These are phyloP conservation scores for Lactarius evosmus DNA, from an alignment of 768 basidiomycete genomes.

Conservation along the genomic window DNA sequence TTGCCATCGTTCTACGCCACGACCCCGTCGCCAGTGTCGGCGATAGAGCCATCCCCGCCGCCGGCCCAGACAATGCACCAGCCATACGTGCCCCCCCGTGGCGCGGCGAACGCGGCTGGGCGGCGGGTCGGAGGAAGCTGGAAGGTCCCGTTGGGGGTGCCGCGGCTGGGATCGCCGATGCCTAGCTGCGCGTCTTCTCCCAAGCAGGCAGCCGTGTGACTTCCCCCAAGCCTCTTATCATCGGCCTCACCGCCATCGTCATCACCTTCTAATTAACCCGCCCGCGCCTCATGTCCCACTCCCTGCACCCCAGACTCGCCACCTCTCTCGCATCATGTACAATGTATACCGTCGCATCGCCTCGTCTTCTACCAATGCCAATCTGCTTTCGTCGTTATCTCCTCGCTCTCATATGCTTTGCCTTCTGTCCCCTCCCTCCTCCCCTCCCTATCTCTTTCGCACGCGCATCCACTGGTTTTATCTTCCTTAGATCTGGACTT, in stretches of 20 bases:
- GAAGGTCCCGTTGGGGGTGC: constrained; percentile 14
- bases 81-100: constrained; percentile 13
- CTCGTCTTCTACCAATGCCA: background rate
- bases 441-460: background rate
- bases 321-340: constrained; percentile 8
- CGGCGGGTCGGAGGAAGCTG: constrained; percentile 26
- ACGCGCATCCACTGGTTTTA: constrained; percentile 1
- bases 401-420: constrained; percentile 24
- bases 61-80: background rate
- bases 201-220: constrained; percentile 13
- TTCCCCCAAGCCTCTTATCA: background rate
- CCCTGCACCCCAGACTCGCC: background rate
- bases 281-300: background rate
- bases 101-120: constrained; percentile 11
- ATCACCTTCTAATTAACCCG: background rate
- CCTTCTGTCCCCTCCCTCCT: background rate
- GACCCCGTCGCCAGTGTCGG: constrained; percentile 3
- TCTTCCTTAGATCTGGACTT: constrained; percentile 3
- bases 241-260: background rate
- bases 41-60: background rate
- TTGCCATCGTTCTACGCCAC: constrained; percentile 11
- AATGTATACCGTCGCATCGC: constrained; percentile 13
- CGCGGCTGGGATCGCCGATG: constrained; percentile 4
- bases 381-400: constrained; percentile 22
- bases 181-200: constrained; percentile 9